These are phyloP conservation scores for Pichia thaimueangensis DNA, from an alignment of 805 yeast species.

Conservation along the genomic window DNA sequence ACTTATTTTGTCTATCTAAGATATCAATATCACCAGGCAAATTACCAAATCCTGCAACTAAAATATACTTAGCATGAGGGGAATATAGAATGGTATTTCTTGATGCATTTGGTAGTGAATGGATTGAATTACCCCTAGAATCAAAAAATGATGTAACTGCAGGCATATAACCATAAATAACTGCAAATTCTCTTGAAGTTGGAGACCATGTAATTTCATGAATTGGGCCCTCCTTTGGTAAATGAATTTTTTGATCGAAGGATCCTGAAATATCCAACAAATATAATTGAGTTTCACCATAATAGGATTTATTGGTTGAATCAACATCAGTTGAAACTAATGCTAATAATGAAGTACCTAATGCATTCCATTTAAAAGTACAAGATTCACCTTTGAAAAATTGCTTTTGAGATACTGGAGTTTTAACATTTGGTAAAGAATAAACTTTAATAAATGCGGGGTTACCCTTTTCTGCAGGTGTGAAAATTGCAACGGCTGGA, in stretches of 20 bases:
- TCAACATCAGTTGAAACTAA: slow-evolving; percentile 95
- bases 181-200: slow-evolving; percentile 93
- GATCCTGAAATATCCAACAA: slow-evolving; percentile 88
- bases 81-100: slow-evolving; percentile 87
- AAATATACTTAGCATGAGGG: slow-evolving; percentile 85
- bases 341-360: slow-evolving; percentile 92
- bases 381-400: slow-evolving; percentile 96
- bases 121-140: slow-evolving; percentile 82
- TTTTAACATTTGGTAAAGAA: slow-evolving; percentile 66
- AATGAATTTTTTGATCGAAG: slow-evolving; percentile 79
- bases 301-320: slow-evolving; percentile 85
- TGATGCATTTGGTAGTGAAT: slow-evolving; percentile 77
- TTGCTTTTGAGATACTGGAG: slow-evolving; percentile 77
- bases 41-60: slow-evolving; percentile 97
- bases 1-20: slow-evolving; percentile 84
- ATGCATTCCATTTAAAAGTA: slow-evolving; percentile 84
- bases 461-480: slow-evolving; percentile 79
- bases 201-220: slow-evolving; percentile 98
- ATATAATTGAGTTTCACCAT: slow-evolving; percentile 93
- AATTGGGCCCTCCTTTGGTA: slow-evolving; percentile 92
- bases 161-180: slow-evolving; percentile 96
- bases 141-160: slow-evolving; percentile 92
- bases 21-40: slow-evolving; percentile 95
- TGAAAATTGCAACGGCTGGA: slow-evolving; percentile 84
- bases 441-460: slow-evolving; percentile 87